These are phyloP conservation scores for Entomortierella chlamydospora DNA, from an alignment of 192 early-diverging fungal genomes.

Conservation along the genomic window DNA sequence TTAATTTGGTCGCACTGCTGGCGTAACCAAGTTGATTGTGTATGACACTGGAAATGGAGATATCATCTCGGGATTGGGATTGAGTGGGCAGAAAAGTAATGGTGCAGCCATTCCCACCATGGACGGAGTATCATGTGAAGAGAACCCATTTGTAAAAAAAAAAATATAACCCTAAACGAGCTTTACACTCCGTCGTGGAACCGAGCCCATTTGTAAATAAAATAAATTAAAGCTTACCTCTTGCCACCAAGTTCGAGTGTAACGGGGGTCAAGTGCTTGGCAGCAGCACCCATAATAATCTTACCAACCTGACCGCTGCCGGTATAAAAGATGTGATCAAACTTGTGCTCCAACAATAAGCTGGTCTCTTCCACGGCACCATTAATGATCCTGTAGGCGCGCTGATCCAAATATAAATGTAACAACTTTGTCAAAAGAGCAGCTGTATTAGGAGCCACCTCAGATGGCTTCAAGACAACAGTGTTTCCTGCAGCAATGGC, in stretches of 20 bases:
- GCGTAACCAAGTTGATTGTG: too few species aligned
- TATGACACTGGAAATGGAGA: not conserved
- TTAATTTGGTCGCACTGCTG: too few species aligned
- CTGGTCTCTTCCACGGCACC: constrained; percentile 85
- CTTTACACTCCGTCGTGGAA: too few species aligned
- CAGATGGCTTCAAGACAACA: constrained; percentile 85
- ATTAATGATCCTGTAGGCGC: constrained; percentile 76
- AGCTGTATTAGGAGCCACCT: constrained; percentile 78
- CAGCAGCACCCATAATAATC: constrained; percentile 87
- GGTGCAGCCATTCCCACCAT: not conserved
- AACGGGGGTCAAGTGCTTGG: constrained; percentile 88
- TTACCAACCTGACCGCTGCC: constrained; percentile 85
- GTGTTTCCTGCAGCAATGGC: constrained; percentile 96
- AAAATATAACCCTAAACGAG: not conserved
- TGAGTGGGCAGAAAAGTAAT: not conserved
- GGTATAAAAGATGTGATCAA: constrained; percentile 96
- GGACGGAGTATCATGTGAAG: constrained; percentile 8
- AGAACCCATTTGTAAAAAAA: not conserved
- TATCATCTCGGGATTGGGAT: not conserved
- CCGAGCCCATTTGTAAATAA: too few species aligned
- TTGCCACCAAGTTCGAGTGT: constrained; percentile 97
- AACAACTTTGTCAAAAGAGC: constrained; percentile 71
- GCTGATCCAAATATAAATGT: constrained; percentile 81
- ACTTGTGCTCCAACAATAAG: constrained; percentile 76
- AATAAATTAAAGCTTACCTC: constrained; percentile 55